Base-by-base conservation (phyloP, 2,329 filamentous ascomycete genomes). In the Microdochium paspali region DNA sequence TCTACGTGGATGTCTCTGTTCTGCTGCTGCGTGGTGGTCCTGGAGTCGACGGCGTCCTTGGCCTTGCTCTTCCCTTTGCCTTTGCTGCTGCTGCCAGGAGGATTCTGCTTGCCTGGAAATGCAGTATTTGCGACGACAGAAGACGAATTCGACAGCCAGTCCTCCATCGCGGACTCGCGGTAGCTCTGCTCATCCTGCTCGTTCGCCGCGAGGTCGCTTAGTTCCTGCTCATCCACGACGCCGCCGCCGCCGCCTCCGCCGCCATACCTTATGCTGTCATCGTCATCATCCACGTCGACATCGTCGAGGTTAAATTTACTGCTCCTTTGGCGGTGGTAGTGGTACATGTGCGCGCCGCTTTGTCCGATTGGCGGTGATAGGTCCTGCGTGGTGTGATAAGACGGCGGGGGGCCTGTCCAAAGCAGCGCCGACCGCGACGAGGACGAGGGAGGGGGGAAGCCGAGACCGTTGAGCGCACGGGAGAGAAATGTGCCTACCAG, bases 281-380 rank as follows among this genome's bases (percentile, higher is more conserved):
- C n/a, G n/a, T n/a, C n/a, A 48, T 51, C 12, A 20, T 42, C 28
- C 47, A 42, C 40, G 35, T 48, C 44, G 46, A 54, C 30, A 40
- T 24, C 24, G 25, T 53, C 20, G n/a, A n/a, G n/a, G n/a, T n/a
- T n/a, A n/a, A n/a, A n/a, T n/a, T n/a, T n/a, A n/a, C n/a, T n/a
- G n/a, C n/a, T n/a, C n/a, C n/a, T n/a, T n/a, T n/a, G n/a, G n/a
- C n/a, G n/a, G n/a, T n/a, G n/a, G n/a, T n/a, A n/a, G n/a, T n/a
- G n/a, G n/a, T n/a, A n/a, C n/a, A 9, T 30, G 28, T 9, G 28
- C 9, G 9, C 28, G 28, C 15, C 28, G 28, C 15, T 9, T 30
- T 30, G 9, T 9, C 28, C 31, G 35, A 9, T 9, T 7, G 35
- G 18, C 6, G 35, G 35, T 7, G 35, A 40, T 3, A 7, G 15